These are phyloP conservation scores for Termitomyces heimii DNA, from an alignment of 768 basidiomycete species.

Conservation along the genomic window DNA sequence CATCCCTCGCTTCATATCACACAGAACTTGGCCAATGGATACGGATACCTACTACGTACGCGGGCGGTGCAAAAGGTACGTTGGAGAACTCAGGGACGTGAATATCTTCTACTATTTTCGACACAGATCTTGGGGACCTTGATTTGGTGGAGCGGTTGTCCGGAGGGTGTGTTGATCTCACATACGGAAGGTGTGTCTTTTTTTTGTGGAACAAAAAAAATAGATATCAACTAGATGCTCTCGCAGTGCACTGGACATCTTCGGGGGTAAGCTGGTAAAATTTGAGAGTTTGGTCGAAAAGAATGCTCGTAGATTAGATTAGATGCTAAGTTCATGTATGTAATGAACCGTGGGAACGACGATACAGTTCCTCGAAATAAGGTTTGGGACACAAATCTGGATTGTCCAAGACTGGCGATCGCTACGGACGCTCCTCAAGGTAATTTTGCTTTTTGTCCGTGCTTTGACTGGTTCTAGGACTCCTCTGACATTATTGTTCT, in stretches of 20 bases:
- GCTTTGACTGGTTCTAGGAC: not conserved
- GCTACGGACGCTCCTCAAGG: conserved; percentile 39
- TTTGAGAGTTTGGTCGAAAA: conserved; percentile 31
- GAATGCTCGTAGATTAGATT: conserved; percentile 27
- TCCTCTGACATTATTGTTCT: not conserved
- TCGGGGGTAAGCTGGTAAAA: conserved; percentile 58
- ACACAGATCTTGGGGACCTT: conserved; percentile 72
- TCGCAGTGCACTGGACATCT: conserved; percentile 56
- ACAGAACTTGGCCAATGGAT: conserved; percentile 90
- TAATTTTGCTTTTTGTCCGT: conserved; percentile 21
- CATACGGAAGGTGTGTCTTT: conserved; percentile 63
- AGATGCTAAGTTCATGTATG: conserved; percentile 27
- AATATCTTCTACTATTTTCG: not conserved
- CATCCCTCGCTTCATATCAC: conserved; percentile 7
- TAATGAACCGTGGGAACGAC: conserved; percentile 28
- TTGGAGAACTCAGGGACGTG: not conserved
- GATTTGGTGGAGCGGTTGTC: conserved; percentile 77
- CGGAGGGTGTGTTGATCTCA: conserved; percentile 78
- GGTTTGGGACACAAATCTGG: conserved; percentile 33
- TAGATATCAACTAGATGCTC: not conserved
- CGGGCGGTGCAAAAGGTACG: conserved; percentile 88
- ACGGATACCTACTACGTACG: conserved; percentile 89
- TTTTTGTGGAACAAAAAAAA: not conserved
- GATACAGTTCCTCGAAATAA: conserved; percentile 40
- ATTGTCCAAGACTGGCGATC: conserved; percentile 23